Evolutionary conservation across 2,329 filamentous ascomycete genomes (phyloP), one percentile per base, ranked within the genome.

Genomic region (Blastomyces percursus): DNA sequence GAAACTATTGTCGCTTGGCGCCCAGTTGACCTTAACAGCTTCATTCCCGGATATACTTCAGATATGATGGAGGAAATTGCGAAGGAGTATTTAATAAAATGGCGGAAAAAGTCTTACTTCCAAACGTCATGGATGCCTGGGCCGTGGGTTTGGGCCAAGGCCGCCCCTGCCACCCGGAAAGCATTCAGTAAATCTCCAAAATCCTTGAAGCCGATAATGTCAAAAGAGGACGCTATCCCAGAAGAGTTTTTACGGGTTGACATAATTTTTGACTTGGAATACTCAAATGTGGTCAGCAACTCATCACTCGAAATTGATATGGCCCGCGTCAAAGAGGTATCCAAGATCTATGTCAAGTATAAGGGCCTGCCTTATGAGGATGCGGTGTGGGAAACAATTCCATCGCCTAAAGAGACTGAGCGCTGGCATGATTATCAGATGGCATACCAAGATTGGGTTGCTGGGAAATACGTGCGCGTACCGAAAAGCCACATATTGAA

Each of bases 11-110:
- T 97, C 61, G 91, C 93, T 16, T 99, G 94, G 94, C 86, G 93
- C 64, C 91, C 91, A 0, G 73, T 79, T 0, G 78, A 88, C 67
- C 77, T 82, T 30, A 79, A 84, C 14, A 76, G 75, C 1, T 86
- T 87, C 67, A 73, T 76, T 16, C 71, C 79, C 3, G 83, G 81
- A 1, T 78, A 81, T 60, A 76, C 78, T 1, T 80, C 81, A 57
- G 76, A 84, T 35, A 76, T 83, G 61, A 76, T 90, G n/a, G 74
- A 77, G 12, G 88, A 94, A 70, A 88, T 91, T 61, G 81, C 89
- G n/a, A 92, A 92, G 67, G 91, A 96, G 68, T 99, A 97, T 70
- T 82, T 99, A 2, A 78, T 99, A 68, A 96, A 94, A 72, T 97
- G 92, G 90, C 85, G 88, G 54, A 80, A 81, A 0, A 81, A 84